Evolutionary conservation across 2,329 filamentous ascomycete genomes (phyloP).

Genomic region (Ophiocordyceps sinensis): DNA sequence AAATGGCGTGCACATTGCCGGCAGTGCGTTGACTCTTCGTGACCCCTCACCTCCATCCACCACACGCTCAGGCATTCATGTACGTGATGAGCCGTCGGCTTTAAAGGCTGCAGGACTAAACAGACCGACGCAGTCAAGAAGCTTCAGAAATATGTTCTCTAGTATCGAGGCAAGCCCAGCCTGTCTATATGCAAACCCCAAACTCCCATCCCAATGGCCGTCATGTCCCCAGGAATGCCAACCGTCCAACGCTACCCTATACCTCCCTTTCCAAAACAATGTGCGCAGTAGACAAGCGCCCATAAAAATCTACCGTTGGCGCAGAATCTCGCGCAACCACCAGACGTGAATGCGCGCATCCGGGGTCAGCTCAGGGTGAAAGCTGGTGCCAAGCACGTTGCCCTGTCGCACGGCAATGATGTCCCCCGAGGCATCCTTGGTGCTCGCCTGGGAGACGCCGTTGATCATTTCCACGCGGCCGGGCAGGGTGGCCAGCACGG

Average conservation of each 20-base stretch:
- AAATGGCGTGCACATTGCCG: too few species aligned
- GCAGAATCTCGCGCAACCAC: conserved; percentile 65
- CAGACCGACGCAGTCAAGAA: too few species aligned
- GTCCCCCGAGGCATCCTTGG: conserved; percentile 42
- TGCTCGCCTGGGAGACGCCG: conserved; percentile 21
- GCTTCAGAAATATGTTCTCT: too few species aligned
- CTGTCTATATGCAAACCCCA: conserved; percentile 1
- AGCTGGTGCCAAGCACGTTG: conserved; percentile 88
- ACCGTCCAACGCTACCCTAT: too few species aligned
- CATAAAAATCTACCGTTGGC: conserved; percentile 5
- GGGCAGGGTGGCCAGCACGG: conserved; percentile 37
- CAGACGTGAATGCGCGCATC: conserved; percentile 83
- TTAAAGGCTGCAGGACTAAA: too few species aligned
- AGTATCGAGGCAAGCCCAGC: too few species aligned
- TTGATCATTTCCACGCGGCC: conserved; percentile 22
- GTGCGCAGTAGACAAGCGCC: too few species aligned
- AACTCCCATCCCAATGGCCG: background rate
- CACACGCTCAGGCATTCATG: background rate
- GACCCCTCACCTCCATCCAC: conserved; percentile 7
- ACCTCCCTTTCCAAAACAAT: too few species aligned
- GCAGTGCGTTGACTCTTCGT: too few species aligned
- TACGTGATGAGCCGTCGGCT: too few species aligned
- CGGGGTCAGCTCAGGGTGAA: conserved; percentile 84
- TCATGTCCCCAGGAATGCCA: too few species aligned
- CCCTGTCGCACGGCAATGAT: conserved; percentile 83